Percentiles rank a stretch among this genome's conserved stretches.
Conservation (phyloP, 768 basidiomycete species). For the Russula olivacea region DNA sequence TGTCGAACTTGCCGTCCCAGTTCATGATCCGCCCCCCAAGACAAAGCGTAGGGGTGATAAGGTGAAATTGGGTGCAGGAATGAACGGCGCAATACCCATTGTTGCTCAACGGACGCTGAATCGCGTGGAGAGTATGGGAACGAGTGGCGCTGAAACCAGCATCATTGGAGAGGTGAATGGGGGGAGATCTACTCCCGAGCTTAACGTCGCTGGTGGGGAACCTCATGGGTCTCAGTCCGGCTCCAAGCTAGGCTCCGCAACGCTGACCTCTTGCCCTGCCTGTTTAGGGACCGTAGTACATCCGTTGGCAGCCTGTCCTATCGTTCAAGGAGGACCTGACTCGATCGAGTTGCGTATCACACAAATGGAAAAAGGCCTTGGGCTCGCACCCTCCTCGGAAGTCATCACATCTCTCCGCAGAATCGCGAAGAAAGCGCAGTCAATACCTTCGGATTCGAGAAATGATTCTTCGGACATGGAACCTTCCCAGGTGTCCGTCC, state of each 20-base stretch:
- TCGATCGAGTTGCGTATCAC: not conserved
- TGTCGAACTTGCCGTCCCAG: not conserved
- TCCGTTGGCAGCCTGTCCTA: slow-evolving; percentile 2
- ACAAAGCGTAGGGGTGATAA: not conserved
- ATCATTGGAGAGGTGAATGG: not conserved
- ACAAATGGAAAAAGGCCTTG: slow-evolving; percentile 12
- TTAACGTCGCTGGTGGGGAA: not conserved
- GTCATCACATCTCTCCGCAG: not conserved
- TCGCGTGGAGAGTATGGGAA: not conserved
- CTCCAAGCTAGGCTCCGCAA: not conserved
- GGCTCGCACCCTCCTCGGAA: not conserved
- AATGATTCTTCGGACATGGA: not conserved
- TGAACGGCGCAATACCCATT: not conserved
- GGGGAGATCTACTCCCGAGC: not conserved
- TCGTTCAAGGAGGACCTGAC: not conserved
- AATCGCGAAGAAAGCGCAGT: not conserved
- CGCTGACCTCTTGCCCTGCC: not conserved
- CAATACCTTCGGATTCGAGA: not conserved
- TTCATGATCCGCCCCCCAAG: not conserved
- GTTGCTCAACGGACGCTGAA: not conserved
- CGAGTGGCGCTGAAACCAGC: not conserved
- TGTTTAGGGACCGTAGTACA: not conserved
- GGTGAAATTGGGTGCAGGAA: not conserved
- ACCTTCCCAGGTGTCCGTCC: not conserved
- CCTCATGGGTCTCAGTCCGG: not conserved